Conservation (phyloP, 305 asterid genomes). For the Fraxinus ornus region DNA sequence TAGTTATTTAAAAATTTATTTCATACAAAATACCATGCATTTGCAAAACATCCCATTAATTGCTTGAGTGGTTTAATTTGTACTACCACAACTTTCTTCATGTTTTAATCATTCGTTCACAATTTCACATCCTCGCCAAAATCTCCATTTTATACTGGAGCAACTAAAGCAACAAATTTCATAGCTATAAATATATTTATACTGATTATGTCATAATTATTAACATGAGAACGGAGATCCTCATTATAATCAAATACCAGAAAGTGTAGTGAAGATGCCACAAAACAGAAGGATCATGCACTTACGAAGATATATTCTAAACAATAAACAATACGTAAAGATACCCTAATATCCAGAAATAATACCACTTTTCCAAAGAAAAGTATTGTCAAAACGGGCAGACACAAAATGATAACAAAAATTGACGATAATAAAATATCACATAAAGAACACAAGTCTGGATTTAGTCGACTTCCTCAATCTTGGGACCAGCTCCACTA, state of each 20-base stretch:
- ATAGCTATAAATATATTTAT: neutral
- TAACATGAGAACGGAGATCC: neutral
- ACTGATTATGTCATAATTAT: neutral
- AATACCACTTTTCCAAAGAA: neutral
- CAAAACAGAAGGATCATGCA: too few species aligned
- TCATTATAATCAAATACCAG: neutral
- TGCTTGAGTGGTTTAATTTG: neutral
- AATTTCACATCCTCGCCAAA: neutral
- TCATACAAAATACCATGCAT: neutral
- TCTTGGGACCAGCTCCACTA: neutral
- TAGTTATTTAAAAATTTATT: too few species aligned
- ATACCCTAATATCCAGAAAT: neutral
- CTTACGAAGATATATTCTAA: neutral
- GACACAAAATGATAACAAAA: too few species aligned
- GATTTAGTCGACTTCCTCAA: neutral
- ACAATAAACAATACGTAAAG: neutral
- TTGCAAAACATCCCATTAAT: neutral
- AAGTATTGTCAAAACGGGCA: neutral
- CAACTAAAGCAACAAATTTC: neutral
- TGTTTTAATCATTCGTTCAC: too few species aligned
- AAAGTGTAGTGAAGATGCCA: neutral
- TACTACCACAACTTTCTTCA: too few species aligned
- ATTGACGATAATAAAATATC: neutral
- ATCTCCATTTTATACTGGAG: neutral
- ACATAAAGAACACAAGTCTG: neutral